Conservation (phyloP, 108 stramenopile species). For the Cyclotella atomus region DNA sequence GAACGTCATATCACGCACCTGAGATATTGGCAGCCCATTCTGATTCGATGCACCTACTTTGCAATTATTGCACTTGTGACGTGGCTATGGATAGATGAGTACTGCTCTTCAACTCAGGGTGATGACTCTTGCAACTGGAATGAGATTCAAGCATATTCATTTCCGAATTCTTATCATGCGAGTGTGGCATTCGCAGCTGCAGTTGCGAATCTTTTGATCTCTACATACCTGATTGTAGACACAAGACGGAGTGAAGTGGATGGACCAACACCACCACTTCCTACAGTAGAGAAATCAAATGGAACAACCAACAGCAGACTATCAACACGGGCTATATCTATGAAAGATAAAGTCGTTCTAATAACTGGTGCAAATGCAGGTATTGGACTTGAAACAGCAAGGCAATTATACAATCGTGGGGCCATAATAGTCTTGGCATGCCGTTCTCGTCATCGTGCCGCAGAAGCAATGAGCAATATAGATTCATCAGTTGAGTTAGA, state of each 20-base stretch:
- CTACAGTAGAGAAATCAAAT: not conserved
- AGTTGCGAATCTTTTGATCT: not conserved
- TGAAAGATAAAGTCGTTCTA: constrained; percentile 39
- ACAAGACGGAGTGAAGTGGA: constrained; percentile 35
- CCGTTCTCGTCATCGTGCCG: constrained; percentile 56
- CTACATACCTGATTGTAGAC: constrained; percentile 3
- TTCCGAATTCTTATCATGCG: not conserved
- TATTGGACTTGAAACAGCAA: constrained; percentile 71
- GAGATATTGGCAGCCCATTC: constrained; percentile 22
- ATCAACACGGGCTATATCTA: not conserved
- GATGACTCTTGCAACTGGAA: not conserved
- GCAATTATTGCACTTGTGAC: not conserved
- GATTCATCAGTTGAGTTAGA: not conserved
- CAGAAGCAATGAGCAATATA: constrained; percentile 55
- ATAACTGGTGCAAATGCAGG: constrained; percentile 66
- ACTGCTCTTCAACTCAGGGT: not conserved
- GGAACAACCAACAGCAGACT: not conserved
- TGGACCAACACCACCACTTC: constrained; percentile 26
- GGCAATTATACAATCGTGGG: constrained; percentile 65
- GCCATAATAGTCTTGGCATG: constrained; percentile 81
- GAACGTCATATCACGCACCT: constrained; percentile 7
- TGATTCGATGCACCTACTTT: constrained; percentile 6
- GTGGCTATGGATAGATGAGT: not conserved
- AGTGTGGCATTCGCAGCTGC: not conserved
- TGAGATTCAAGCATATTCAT: not conserved